phyloP scores from a whole-genome alignment of 2,329 filamentous ascomycete genomes.

The Cercospora citrullina region DNA sequence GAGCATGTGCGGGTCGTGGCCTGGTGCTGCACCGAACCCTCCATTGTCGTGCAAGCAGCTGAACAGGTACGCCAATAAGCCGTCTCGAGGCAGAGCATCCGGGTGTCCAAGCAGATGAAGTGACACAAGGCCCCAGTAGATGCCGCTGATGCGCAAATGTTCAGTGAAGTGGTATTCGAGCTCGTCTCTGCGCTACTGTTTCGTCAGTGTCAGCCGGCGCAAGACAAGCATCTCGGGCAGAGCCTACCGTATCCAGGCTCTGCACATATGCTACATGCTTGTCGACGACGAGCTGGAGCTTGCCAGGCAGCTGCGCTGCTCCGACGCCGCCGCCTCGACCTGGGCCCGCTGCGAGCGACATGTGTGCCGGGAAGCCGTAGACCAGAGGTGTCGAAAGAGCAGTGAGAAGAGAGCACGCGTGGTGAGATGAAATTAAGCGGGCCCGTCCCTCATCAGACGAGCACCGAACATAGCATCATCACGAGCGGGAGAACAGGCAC shows the following conservation, averaged over 20 bases:
- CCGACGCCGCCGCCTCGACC: constrained; percentile 51
- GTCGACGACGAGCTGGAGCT: constrained; percentile 56
- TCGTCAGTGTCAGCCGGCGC: constrained; percentile 42
- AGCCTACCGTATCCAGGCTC: constrained; percentile 76
- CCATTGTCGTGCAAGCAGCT: constrained; percentile 88
- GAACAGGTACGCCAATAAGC: constrained; percentile 88
- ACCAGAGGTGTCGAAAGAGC: not conserved
- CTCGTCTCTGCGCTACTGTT: constrained; percentile 75
- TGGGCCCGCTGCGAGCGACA: constrained; percentile 63
- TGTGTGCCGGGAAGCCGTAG: constrained; percentile 33
- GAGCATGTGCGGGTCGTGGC: constrained; percentile 93
- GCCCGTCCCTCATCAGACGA: not conserved
- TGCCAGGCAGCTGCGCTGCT: constrained; percentile 42
- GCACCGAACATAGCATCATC: constrained; percentile 4
- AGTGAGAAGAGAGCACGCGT: not conserved
- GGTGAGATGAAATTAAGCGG: not conserved
- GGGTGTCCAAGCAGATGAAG: constrained; percentile 81
- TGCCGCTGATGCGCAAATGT: constrained; percentile 88
- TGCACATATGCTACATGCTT: constrained; percentile 91
- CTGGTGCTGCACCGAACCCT: constrained; percentile 90
- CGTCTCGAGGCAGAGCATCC: constrained; percentile 74
- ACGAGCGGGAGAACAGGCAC: not conserved
- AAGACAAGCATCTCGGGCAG: constrained; percentile 5
- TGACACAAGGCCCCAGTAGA: constrained; percentile 94
- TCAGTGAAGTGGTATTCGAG: constrained; percentile 98